Base-by-base conservation (phyloP, 1,139 yeast species). In the Candida frijolesensis region DNA sequence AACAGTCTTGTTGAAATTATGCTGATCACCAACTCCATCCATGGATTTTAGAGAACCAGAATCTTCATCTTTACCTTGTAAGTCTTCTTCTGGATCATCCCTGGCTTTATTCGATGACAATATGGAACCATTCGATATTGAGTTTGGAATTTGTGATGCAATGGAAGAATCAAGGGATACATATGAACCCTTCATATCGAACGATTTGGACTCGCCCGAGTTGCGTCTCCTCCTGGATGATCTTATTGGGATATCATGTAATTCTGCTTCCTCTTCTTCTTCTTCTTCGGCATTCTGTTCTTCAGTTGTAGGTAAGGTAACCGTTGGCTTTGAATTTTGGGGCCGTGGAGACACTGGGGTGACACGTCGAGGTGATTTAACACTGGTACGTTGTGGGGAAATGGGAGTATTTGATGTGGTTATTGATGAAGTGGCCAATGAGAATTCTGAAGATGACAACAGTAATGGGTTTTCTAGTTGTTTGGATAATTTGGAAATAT, bases 141-240 rank as follows among this genome's bases (percentile, higher is more conserved):
- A 50, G 15, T 29, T 42, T 4, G 54, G 49, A n/a, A 50, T 11
- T 29, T 47, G 35, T 2, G 46, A 37, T 1, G 46, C 22, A 2
- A 40, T 22, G 4, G 49, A 45, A 12, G 54, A 44, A 9, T 42
- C 46, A 18, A 42, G 33, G 8, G 50, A 47, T 16, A 45, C 5
- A 9, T 19, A 30, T n/a, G 50, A 46, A 14, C 32, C 39, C 32
- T 38, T 44, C 16, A 33, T 45, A 22, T 40, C 47, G 10, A 40
- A 6, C 18, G 32, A n/a, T 42, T 45, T 49, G 3, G 41, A 32
- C 2, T 45, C 49, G 10, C 14, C 33, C 4, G 54, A 48, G 42
- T 55, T 51, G 8, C 46, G 49, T 38, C 58, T 45, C 44, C 60
- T 49, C 44, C 60, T 46, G 6, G 56, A 46, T 9, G 60, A 57